Evolutionary conservation across 2,329 filamentous ascomycete species (phyloP), one percentile per base, ranked within the genome.

Genomic region (Ceratocystis eucalypticola): DNA sequence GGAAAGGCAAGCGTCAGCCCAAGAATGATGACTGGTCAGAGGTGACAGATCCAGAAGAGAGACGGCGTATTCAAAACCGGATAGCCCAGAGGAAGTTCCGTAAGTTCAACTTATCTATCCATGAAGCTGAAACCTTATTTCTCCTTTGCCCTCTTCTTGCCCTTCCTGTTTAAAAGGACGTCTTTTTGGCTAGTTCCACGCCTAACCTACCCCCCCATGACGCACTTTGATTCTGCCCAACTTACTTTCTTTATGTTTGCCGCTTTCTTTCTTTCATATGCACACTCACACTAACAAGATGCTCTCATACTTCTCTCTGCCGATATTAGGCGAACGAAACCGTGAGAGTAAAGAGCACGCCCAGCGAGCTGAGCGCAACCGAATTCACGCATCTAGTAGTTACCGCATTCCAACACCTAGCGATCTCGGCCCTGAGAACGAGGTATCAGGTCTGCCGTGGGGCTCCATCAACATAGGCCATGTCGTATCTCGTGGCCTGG

Each of bases 21-120:
- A 81, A 80, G 69, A 77, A 77, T 2, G 80, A 88, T 69, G 84
- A 89, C 75, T 91, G 88, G 88, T 79, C 82, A 33, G 81, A 86
- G 0, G 80, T 91, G 55, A 82, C 82, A 5, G 87, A 91, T 70
- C 86, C 86, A 0, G 84, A 85, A 68, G 86, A 89, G 76, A 80
- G 88, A 72, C 80, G 88, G 69, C 85, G 87, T 68, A 87, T 91
- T 63, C 88, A 91, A 73, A 91, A 91, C 73, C 82, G 87, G 65
- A 82, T 90, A 68, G 88, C 88, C 1, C 88, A 91, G 72, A 80
- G 88, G 70, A 89, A 89, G 71, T 91, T 89, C 70, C 81, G 88
- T 91, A 80, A 72, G 86, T 71, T 64, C 15, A 28, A 20, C 45
- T 20, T 20, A 48, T 0, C 45, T 20, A 20, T 1, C 17, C 8